These are phyloP conservation scores for Pythium insidiosum DNA, from an alignment of 352 stramenopile species.

Conservation along the genomic window DNA sequence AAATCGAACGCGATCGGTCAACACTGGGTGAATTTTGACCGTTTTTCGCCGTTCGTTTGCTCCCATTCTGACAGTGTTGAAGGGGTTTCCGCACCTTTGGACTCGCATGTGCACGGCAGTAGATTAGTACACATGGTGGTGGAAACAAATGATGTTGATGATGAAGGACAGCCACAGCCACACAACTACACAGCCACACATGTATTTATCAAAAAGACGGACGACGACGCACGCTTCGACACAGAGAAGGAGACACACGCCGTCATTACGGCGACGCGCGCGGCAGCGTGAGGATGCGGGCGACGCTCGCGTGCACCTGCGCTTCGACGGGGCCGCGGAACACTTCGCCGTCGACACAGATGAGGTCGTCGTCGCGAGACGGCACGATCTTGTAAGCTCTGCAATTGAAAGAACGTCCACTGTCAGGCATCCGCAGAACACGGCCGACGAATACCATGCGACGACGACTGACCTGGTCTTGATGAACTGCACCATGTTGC, in stretches of 20 bases:
- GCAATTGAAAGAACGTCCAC: neutral
- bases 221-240: neutral
- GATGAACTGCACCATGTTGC: slow-evolving; percentile 35
- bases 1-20: no score
- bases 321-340: slow-evolving; percentile 26
- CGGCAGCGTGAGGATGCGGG: slow-evolving; percentile 4
- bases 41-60: no score
- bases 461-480: slow-evolving; percentile 27
- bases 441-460: no score
- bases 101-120: no score
- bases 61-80: no score
- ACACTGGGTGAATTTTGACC: no score
- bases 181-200: no score
- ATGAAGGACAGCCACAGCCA: no score
- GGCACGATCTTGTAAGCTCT: slow-evolving; percentile 41
- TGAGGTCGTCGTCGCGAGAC: slow-evolving; percentile 23
- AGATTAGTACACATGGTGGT: no score
- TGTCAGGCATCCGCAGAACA: no score
- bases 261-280: neutral
- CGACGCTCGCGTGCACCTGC: slow-evolving; percentile 11
- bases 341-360: slow-evolving; percentile 63
- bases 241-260: neutral
- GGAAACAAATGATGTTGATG: no score
- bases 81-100: no score
- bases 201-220: neutral